phyloP scores from a whole-genome alignment of 345 rosid species.

The Bruguiera parviflora region DNA sequence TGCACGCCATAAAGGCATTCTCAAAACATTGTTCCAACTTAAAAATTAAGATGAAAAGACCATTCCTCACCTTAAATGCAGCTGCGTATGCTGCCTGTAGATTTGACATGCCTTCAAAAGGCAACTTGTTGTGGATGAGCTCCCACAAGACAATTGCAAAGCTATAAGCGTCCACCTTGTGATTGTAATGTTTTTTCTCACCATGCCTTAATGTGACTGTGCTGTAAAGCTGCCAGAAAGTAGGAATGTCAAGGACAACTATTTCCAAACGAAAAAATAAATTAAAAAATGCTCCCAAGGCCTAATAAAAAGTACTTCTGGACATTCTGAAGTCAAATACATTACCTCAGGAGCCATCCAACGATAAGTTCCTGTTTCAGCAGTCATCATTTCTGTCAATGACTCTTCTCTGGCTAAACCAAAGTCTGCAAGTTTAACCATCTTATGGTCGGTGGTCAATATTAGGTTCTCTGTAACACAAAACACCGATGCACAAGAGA shows the following conservation, averaged over 20 bases:
- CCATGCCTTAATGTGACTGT: slow-evolving; percentile 94
- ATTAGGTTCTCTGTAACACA: slow-evolving; percentile 77
- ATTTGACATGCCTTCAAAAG: slow-evolving; percentile 99
- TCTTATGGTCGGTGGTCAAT: slow-evolving; percentile 77
- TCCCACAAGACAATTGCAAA: slow-evolving; percentile 98
- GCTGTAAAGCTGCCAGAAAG: slow-evolving; percentile 72
- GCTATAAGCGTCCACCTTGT: slow-evolving; percentile 96
- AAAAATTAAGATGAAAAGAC: background rate
- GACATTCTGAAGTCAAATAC: slow-evolving; percentile 3
- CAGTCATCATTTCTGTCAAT: slow-evolving; percentile 99
- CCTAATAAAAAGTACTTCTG: background rate
- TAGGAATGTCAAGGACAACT: slow-evolving; percentile 9
- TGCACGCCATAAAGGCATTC: background rate
- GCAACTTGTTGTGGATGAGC: slow-evolving; percentile 87
- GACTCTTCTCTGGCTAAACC: slow-evolving; percentile 99
- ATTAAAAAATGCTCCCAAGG: background rate
- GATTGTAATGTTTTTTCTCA: slow-evolving; percentile 94
- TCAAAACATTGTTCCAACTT: background rate
- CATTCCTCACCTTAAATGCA: slow-evolving; percentile 76
- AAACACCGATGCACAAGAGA: background rate
- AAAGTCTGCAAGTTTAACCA: slow-evolving; percentile 92
- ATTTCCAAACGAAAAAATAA: background rate
- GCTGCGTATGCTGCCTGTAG: slow-evolving; percentile 99
- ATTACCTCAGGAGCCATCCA: slow-evolving; percentile 99
- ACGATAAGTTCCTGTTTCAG: slow-evolving; percentile 97